phyloP scores from a whole-genome alignment of 2,329 filamentous ascomycete genomes.

The Trichoderma sp. region DNA sequence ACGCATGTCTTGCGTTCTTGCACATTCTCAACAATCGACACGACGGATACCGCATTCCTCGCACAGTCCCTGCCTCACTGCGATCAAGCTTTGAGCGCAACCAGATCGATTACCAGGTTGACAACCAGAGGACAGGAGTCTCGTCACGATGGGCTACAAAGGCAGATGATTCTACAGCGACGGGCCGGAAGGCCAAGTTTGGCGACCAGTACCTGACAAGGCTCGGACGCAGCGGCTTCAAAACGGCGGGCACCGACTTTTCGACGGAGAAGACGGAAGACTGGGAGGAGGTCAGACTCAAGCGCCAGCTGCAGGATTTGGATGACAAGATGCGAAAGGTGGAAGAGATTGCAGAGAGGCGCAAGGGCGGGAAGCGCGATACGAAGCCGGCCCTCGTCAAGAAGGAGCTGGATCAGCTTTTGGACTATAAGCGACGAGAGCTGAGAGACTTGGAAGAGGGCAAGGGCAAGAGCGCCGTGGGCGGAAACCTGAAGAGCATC shows the following conservation, averaged over 20 bases:
- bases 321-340: constrained; percentile 86
- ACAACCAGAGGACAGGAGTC: constrained; percentile 67
- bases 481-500: constrained; percentile 74
- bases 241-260: constrained; percentile 88
- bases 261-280: constrained; percentile 83
- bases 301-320: constrained; percentile 87
- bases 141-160: constrained; percentile 79
- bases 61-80: constrained; percentile 87
- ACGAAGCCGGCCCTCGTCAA: constrained; percentile 90
- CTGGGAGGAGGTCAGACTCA: constrained; percentile 95
- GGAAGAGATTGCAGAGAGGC: constrained; percentile 71
- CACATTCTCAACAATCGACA: constrained; percentile 96
- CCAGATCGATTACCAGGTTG: constrained; percentile 93
- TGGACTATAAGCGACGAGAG: constrained; percentile 90
- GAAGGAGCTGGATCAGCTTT: constrained; percentile 86
- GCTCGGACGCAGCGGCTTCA: constrained; percentile 81
- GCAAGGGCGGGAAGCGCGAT: constrained; percentile 67
- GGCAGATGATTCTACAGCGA: constrained; percentile 77
- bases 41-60: constrained; percentile 91
- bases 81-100: constrained; percentile 92
- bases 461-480: constrained; percentile 68
- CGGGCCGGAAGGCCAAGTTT: constrained; percentile 94
- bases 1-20: constrained; percentile 90
- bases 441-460: constrained; percentile 76
- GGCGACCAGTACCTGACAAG: constrained; percentile 95